These are phyloP conservation scores for Drechslerella stenobrocha DNA, from an alignment of 2,329 filamentous ascomycete species.

Conservation along the genomic window DNA sequence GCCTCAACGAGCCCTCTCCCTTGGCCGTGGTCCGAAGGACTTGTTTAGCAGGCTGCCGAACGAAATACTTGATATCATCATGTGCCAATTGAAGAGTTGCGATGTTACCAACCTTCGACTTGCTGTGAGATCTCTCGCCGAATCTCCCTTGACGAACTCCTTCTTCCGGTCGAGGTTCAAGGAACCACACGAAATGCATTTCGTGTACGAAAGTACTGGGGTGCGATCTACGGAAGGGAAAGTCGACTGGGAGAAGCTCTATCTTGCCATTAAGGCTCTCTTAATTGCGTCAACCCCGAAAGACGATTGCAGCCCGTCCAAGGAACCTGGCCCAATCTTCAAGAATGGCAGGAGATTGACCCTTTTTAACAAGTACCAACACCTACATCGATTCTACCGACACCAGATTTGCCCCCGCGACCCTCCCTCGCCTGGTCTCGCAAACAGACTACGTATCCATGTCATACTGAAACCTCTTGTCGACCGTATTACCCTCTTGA, in stretches of 20 bases:
- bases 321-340: slow-evolving; percentile 9
- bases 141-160: slow-evolving; percentile 42
- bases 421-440: slow-evolving; percentile 38
- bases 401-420: slow-evolving; percentile 40
- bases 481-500: slow-evolving; percentile 37
- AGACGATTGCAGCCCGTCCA: slow-evolving; percentile 35
- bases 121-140: slow-evolving; percentile 44
- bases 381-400: slow-evolving; percentile 39
- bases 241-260: slow-evolving; percentile 36
- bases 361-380: slow-evolving; percentile 24
- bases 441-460: slow-evolving; percentile 44
- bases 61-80: slow-evolving; percentile 45
- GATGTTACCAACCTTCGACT: slow-evolving; percentile 37
- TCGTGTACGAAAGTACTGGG: slow-evolving; percentile 36
- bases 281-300: slow-evolving; percentile 18
- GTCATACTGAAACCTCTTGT: slow-evolving; percentile 45
- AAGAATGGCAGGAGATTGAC: slow-evolving; percentile 30
- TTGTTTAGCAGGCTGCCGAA: slow-evolving; percentile 43
- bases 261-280: slow-evolving; percentile 38
- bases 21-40: slow-evolving; percentile 22
- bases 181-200: slow-evolving; percentile 46
- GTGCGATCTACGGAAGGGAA: slow-evolving; percentile 38
- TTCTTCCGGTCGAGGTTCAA: slow-evolving; percentile 47
- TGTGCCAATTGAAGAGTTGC: slow-evolving; percentile 35
- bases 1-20: slow-evolving; percentile 28